Base-by-base conservation (phyloP, 2,329 filamentous ascomycete genomes). In the Beauveria medogensis region DNA sequence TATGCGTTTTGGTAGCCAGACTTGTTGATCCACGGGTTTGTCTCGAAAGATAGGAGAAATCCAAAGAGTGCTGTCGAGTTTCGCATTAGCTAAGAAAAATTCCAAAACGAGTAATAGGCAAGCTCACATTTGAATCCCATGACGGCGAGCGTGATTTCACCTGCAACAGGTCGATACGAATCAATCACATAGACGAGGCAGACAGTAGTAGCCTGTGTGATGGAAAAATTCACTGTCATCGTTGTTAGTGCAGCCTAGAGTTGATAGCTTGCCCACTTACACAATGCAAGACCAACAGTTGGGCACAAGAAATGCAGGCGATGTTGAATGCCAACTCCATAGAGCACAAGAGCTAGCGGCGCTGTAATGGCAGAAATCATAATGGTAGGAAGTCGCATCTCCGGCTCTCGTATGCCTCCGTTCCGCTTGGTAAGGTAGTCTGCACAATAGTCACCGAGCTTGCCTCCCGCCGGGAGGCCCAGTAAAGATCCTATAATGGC, bases 11-110 rank as follows among this genome's bases (percentile, higher is more conserved):
- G 63, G 65, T 85, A 85, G 1, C 82, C 83, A 1, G 70, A 69
- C 60, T 74, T 34, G 7, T 73, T 70, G 43, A 85, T 77, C 82
- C 82, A 85, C 0, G 80, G 77, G 65, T 85, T 85, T 1, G 81
- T 84, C 67, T 85, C 85, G 67, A 85, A 85, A 0, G 78, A 82
- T 1, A 85, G 73, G 1, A 85, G 71, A 67, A 85, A 85, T 5
- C 81, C 82, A 66, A 85, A 84, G 8, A 78, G 55, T 10, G 43
- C 28, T 54, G 8, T 24, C 10, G 43, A n/a, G 20, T 5, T 7
- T 24, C 12, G 14, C 26, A 14, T 56, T 47, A 56, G 54, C 22
- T 5, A 2, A 51, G 12, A 53, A 51, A 18, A 53, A 46, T 60
- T 60, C 54, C 51, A 52, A 57, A 43, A 60, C 30, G 24, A 14